Base-by-base conservation (phyloP, 805 yeast species). In the Suhomyces canberraensis region DNA sequence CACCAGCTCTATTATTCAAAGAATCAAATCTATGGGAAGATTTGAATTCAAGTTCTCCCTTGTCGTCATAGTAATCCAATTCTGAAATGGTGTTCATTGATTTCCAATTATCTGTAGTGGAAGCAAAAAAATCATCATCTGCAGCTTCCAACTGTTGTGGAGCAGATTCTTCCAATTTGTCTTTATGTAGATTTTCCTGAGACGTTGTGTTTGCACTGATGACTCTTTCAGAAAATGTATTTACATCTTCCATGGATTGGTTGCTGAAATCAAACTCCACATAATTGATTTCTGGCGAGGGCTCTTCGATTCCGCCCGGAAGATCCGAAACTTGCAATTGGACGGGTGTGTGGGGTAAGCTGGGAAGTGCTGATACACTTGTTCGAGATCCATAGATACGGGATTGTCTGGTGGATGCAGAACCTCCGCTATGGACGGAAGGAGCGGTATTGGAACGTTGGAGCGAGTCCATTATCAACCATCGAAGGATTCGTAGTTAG, bases 71-170 rank as follows among this genome's bases (percentile, higher is more conserved):
- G 28, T 87, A 74, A 43, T 87, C 87, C 39, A 76, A 71, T 33
- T 81, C 78, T 3, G 95, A 79, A 19, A 87, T 81, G 0, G 91
- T 80, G 29, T 84, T 83, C 87, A 93, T 89, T 13, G 84, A 78
- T 52, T 84, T 81, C 98, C 98, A 93, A 19, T 73, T 81, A 5
- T 62, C 32, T 11, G 69, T 75, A 15, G 60, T 64, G 32, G 43
- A 43, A 40, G 67, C 66, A 44, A 65, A 66, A 36, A 63, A 20
- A 9, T 42, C 49, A 8, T 35, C 34, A 11, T 33, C 39, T 14
- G 25, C 8, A 4, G 18, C n/a, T 7, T 16, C n/a, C n/a, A n/a
- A 11, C 5, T 15, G 16, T 7, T 20, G 7, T 20, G 8, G 22
- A 7, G 29, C 8, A 8, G 22, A 20, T 7, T 7, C 22, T 7